Percentiles rank a stretch among this genome's conserved stretches.
These are phyloP conservation scores for Priceomyces carsonii DNA, from an alignment of 805 yeast species.

Conservation along the genomic window DNA sequence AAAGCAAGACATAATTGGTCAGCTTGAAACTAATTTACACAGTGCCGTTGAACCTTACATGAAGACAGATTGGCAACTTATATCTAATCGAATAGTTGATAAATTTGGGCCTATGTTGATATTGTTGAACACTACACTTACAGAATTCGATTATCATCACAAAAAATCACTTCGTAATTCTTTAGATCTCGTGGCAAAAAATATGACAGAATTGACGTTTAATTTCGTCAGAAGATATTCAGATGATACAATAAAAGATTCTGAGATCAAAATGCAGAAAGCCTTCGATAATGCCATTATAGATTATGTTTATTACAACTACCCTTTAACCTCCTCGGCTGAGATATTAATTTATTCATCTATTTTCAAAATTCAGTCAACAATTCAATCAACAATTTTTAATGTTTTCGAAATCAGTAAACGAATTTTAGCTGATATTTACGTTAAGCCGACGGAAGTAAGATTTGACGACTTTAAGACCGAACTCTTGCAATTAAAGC, in stretches of 20 bases:
- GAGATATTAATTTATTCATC: conserved; percentile 56
- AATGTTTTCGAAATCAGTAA: conserved; percentile 32
- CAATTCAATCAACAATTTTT: conserved; percentile 37
- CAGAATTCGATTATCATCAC: conserved; percentile 4
- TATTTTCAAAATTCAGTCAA: conserved; percentile 37
- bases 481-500: conserved; percentile 2
- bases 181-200: conserved; percentile 24
- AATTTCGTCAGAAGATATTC: conserved; percentile 49
- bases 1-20: conserved; percentile 5
- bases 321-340: conserved; percentile 33
- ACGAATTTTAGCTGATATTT: conserved; percentile 19
- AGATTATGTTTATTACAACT: conserved; percentile 49
- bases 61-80: conserved; percentile 50
- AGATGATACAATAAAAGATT: conserved; percentile 16
- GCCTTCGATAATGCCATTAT: conserved; percentile 39
- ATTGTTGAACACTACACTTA: conserved; percentile 40
- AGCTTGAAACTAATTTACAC: conserved; percentile 3
- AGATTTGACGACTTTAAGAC: conserved; percentile 15
- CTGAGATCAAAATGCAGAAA: conserved; percentile 13
- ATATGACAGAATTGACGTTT: conserved; percentile 41
- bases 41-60: neutral
- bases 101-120: conserved; percentile 55
- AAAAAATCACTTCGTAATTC: conserved; percentile 15
- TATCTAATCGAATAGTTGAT: conserved; percentile 46
- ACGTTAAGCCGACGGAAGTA: conserved; percentile 14